Conservation (phyloP, 352 stramenopile genomes). For the Globisporangium middletonii region DNA sequence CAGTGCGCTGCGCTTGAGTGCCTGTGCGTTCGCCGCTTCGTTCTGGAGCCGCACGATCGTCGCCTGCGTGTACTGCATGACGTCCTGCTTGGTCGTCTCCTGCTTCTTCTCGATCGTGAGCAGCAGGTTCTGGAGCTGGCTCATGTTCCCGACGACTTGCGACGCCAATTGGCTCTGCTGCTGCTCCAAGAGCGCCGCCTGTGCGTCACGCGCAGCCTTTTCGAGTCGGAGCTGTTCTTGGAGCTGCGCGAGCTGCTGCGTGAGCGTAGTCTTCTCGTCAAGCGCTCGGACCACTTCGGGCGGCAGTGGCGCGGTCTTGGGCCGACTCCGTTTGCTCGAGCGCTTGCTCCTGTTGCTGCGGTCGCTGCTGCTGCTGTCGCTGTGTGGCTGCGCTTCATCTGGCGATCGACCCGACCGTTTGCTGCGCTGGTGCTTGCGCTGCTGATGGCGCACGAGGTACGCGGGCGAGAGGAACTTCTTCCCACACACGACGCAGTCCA, state of each 20-base stretch:
- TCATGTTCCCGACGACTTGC: conserved; percentile 52
- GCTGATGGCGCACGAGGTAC: conserved; percentile 68
- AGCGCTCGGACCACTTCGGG: conserved; percentile 41
- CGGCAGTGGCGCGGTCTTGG: conserved; percentile 15
- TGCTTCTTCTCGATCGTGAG: conserved; percentile 65
- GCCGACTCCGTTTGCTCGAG: background rate
- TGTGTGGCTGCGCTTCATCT: conserved; percentile 11
- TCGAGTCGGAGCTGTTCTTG: conserved; percentile 50
- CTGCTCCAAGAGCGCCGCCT: conserved; percentile 34
- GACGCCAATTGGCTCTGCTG: conserved; percentile 49
- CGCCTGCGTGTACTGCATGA: conserved; percentile 59
- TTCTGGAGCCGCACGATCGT: conserved; percentile 35
- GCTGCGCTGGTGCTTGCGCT: conserved; percentile 38
- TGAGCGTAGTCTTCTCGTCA: conserved; percentile 50
- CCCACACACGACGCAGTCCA: conserved; percentile 56
- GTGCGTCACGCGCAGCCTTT: conserved; percentile 35
- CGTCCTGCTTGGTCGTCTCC: conserved; percentile 50
- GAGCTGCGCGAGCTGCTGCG: conserved; percentile 47
- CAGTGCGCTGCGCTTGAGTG: conserved; percentile 14
- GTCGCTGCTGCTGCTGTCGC: background rate
- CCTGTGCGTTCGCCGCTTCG: conserved; percentile 24
- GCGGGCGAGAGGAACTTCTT: conserved; percentile 73
- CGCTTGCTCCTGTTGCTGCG: background rate
- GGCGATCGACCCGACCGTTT: background rate
- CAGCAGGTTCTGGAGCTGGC: conserved; percentile 47